Evolutionary conservation across 164 flowering plant genomes (phyloP).

Genomic region (Stephania japonica): DNA sequence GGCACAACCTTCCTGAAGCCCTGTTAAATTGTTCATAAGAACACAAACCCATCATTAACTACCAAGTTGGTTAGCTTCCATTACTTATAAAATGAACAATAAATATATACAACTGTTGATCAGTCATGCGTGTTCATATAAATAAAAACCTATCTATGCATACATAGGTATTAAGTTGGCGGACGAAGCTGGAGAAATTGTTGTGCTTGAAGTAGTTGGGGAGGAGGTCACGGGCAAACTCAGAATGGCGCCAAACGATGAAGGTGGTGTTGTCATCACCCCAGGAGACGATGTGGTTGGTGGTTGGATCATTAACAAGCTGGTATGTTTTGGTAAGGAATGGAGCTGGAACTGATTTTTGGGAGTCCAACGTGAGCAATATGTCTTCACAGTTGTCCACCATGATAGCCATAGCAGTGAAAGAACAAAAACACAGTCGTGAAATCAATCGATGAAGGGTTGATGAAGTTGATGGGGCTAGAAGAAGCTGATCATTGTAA

Average conservation of each 20-base stretch:
- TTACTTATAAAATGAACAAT: too few relatives aligned
- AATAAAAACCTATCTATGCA: not conserved
- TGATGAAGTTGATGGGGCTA: not conserved
- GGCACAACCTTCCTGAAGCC: conserved; percentile 97
- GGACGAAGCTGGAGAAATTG: conserved; percentile 91
- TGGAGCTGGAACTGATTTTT: conserved; percentile 87
- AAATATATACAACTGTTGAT: too few relatives aligned
- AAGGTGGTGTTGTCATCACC: conserved; percentile 87
- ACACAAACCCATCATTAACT: not conserved
- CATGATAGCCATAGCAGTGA: conserved; percentile 47
- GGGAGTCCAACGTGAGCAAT: conserved; percentile 62
- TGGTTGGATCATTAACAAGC: conserved; percentile 77
- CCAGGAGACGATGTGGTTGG: conserved; percentile 93
- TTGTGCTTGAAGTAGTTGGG: conserved; percentile 96
- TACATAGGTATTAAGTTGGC: conserved; percentile 94
- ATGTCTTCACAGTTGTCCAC: conserved; percentile 66
- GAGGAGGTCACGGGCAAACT: conserved; percentile 88
- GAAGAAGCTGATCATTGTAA: not conserved
- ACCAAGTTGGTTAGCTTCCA: too few relatives aligned
- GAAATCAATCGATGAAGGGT: not conserved
- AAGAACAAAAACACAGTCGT: not conserved
- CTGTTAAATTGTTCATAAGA: conserved; percentile 21
- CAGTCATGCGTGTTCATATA: too few relatives aligned
- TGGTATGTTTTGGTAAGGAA: conserved; percentile 90
- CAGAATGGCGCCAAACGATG: conserved; percentile 92